These are phyloP conservation scores for Lepidium sativum DNA, from an alignment of 345 rosid species.

Conservation along the genomic window DNA sequence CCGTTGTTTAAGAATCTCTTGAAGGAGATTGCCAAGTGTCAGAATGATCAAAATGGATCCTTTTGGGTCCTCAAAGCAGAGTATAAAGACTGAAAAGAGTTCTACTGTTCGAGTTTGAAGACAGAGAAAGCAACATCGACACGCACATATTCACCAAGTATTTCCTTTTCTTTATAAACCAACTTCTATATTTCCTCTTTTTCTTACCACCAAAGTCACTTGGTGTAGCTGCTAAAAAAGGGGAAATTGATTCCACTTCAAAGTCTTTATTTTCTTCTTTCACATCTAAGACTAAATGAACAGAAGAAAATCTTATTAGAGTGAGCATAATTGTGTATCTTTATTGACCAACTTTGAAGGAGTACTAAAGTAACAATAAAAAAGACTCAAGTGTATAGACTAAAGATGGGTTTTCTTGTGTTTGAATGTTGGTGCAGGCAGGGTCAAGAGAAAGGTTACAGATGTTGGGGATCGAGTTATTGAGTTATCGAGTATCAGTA, in stretches of 20 bases:
- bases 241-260: background rate
- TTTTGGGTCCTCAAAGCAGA: slow-evolving; percentile 74
- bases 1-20: slow-evolving; percentile 72
- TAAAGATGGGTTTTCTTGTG: slow-evolving; percentile 1
- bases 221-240: background rate
- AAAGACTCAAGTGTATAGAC: background rate
- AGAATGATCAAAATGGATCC: slow-evolving; percentile 44
- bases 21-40: slow-evolving; percentile 70
- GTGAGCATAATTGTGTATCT: too few relatives aligned
- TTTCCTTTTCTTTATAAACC: too few relatives aligned
- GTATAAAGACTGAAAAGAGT: slow-evolving; percentile 35
- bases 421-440: slow-evolving; percentile 40
- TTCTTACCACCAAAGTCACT: slow-evolving; percentile 3
- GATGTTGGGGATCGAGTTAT: slow-evolving; percentile 57
- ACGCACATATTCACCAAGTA: slow-evolving; percentile 74
- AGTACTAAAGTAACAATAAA: background rate
- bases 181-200: too few relatives aligned
- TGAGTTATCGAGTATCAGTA: too few relatives aligned
- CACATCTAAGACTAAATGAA: background rate
- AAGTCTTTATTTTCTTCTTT: background rate
- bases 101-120: slow-evolving; percentile 72
- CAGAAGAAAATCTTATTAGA: background rate
- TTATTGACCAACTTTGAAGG: background rate
- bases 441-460: slow-evolving; percentile 60
- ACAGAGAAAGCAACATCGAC: slow-evolving; percentile 89